These are phyloP conservation scores for Dactylella cylindrospora DNA, from an alignment of 2,329 filamentous ascomycete genomes.

Conservation along the genomic window DNA sequence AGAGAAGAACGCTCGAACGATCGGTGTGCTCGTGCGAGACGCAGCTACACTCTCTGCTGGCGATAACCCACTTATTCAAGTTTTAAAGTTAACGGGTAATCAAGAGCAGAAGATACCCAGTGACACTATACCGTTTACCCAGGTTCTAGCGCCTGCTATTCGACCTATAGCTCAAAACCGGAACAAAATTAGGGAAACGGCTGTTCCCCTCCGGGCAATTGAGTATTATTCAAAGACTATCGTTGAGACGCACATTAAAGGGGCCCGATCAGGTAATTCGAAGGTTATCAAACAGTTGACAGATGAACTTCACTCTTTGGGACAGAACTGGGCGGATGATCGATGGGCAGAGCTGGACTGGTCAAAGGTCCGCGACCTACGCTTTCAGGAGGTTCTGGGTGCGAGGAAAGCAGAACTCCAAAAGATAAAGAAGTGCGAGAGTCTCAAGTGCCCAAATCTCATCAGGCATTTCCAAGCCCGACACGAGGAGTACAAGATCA, in stretches of 20 bases:
- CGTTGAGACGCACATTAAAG: constrained; percentile 57
- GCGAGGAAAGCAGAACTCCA: constrained; percentile 66
- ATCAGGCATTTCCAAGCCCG: constrained; percentile 94
- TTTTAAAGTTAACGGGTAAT: constrained; percentile 46
- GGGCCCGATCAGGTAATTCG: constrained; percentile 52
- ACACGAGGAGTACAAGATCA: constrained; percentile 94
- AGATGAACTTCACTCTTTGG: constrained; percentile 68
- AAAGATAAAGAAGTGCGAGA: constrained; percentile 65
- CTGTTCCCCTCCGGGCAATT: constrained; percentile 71
- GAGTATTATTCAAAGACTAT: constrained; percentile 78
- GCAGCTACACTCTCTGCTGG: constrained; percentile 71
- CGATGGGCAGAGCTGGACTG: constrained; percentile 85
- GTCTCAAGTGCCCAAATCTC: constrained; percentile 73
- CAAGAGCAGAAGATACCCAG: constrained; percentile 43
- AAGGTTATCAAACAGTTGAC: constrained; percentile 64
- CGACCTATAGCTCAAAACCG: constrained; percentile 67
- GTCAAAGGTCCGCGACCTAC: constrained; percentile 76
- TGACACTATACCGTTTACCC: constrained; percentile 69
- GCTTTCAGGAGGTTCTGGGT: constrained; percentile 75
- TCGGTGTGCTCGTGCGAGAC: constrained; percentile 52
- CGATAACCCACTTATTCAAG: constrained; percentile 42
- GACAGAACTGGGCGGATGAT: constrained; percentile 70
- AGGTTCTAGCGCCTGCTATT: constrained; percentile 68
- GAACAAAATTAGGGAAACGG: constrained; percentile 62
- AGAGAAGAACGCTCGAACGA: constrained; percentile 45